Evolutionary conservation across 2,329 filamentous ascomycete genomes (phyloP), one percentile per base, ranked within the genome.

Genomic region (Cladobotryum mycophilum): DNA sequence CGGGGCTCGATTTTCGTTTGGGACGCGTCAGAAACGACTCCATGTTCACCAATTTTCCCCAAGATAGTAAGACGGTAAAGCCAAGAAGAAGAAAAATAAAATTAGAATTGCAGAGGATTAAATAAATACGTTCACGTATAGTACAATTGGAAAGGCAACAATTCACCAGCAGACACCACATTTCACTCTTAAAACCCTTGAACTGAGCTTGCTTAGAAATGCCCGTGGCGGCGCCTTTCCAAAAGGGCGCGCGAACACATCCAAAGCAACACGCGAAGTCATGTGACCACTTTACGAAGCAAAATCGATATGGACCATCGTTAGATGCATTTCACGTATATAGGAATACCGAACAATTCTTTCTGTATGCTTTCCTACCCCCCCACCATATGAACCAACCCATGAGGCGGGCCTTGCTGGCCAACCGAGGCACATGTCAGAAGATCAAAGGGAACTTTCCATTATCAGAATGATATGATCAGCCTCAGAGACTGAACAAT

Each of bases 21-120:
- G 69, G 70, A 15, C 73, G 69, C 9, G 72, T 74, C 49, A 84
- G 64, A 60, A 83, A 84, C 25, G 75, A 67, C 56, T 84, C 76
- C 81, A 85, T 84, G 45, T n/a, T 30, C 14, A 30, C 25, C 25
- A 30, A 30, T 11, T 30, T 30, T 30, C 25, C 25, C 3, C 3
- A 30, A 30, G 25, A 30, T 8, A 30, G 2, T 8, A 11, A 8
- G 6, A 8, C 25, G 8, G 25, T 30, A 30, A 30, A 30, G 25
- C 9, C 4, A 30, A 8, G 17, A n/a, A 5, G 36, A 13, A 38
- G 13, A 38, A 38, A 17, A 3, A 8, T 8, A 38, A 17, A 3
- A 8, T 8, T 6, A 30, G 25, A 30, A 6, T 30, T 30, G 25
- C 9, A 30, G 6, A 30, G 4, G 25, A 30, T 30, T 30, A 30